Base-by-base conservation (phyloP, 2,329 filamentous ascomycete genomes). In the Colletotrichum sp. region DNA sequence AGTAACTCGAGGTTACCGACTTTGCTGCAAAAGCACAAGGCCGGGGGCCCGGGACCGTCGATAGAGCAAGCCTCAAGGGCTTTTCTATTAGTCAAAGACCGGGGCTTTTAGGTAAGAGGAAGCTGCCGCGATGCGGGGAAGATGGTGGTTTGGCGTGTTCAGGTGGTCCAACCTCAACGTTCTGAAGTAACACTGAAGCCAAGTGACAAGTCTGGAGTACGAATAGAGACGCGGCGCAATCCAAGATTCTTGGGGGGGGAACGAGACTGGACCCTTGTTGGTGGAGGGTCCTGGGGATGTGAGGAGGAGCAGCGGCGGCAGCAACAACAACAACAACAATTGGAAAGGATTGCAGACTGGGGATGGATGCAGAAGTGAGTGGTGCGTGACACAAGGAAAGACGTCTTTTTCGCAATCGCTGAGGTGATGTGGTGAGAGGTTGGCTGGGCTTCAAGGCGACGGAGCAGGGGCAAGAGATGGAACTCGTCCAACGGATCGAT, bases 61-160 rank as follows among this genome's bases (percentile, higher is more conserved):
- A 71, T 34, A 67, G 67, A 63, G 67, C 66, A 75, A 77, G 75
- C 71, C 75, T 71, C 65, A 77, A 60, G 64, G 49, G 52, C 75
- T 77, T 87, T 87, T 86, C 82, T 87, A 85, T 88, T 88, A 88
- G 87, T 88, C 87, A 88, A 86, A 79, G 77, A 77, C 79, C 77
- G 80, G 79, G 79, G 76, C 78, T 85, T 82, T 88, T 88, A 88
- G 86, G 87, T 88, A 88, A 89, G 81, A 84, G 79, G 78, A 84
- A 81, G 80, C 77, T 83, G 82, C 82, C 79, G 82, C 78, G 82
- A 84, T 86, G 85, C 85, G 85, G 86, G 86, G 86, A 85, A 87
- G 79, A 60, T 79, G 80, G 77, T 79, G 75, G 69, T 77, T 77
- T 78, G 73, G 69, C 69, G 69, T 74, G 70, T 76, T 66, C 70